Evolutionary conservation across 2,329 filamentous ascomycete species (phyloP).

Genomic region (Aureobasidium mangrovei): DNA sequence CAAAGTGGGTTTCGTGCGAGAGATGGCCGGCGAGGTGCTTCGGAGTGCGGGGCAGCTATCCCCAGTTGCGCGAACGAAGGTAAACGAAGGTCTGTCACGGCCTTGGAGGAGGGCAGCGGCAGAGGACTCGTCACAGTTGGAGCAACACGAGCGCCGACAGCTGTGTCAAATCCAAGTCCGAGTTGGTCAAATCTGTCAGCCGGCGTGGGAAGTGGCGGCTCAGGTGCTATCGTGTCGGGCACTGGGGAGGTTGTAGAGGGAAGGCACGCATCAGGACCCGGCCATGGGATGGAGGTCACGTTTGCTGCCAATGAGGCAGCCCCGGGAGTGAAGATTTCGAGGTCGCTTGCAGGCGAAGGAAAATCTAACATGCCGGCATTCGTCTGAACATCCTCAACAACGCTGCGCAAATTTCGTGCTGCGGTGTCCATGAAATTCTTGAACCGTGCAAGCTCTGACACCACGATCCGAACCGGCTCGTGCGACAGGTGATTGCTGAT

Average conservation of each 20-base stretch:
- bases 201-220: not conserved
- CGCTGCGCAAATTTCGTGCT: constrained; percentile 7
- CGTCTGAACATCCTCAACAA: constrained; percentile 6
- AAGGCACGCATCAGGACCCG: constrained; percentile 3
- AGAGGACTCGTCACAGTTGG: constrained; percentile 7
- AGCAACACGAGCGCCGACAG: constrained; percentile 15
- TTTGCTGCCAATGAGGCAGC: constrained; percentile 1
- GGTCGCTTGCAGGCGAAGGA: constrained; percentile 11
- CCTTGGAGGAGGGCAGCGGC: constrained; percentile 19
- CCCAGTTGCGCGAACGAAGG: constrained; percentile 46
- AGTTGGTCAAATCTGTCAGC: constrained; percentile 4
- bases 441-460: constrained; percentile 6
- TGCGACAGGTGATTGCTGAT: not conserved
- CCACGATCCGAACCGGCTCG: not conserved
- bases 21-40: constrained; percentile 23
- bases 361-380: constrained; percentile 5
- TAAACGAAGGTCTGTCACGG: constrained; percentile 37
- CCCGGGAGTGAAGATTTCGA: constrained; percentile 8
- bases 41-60: constrained; percentile 40
- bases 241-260: constrained; percentile 1
- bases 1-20: constrained; percentile 5
- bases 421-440: constrained; percentile 6
- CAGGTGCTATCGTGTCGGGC: not conserved
- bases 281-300: constrained; percentile 3
- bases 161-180: constrained; percentile 10